These are phyloP conservation scores for Calonectria pseudoreteaudii DNA, from an alignment of 2,329 filamentous ascomycete genomes.

Conservation along the genomic window DNA sequence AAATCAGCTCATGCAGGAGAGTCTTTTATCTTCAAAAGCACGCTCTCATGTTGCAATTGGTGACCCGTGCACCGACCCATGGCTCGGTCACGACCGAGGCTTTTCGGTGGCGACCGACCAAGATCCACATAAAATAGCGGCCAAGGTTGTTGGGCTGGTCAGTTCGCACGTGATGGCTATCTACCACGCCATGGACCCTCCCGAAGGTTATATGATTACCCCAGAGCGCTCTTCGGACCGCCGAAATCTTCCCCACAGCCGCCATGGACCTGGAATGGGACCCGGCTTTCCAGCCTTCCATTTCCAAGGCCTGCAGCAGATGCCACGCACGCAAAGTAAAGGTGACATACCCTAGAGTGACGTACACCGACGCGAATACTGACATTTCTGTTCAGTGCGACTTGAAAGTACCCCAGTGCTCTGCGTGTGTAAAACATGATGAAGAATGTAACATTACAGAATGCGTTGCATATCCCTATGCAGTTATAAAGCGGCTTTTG, in stretches of 20 bases:
- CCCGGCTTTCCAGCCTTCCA: slow-evolving; percentile 9
- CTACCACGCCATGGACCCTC: neutral
- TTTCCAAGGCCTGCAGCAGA: slow-evolving; percentile 15
- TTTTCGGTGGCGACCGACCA: neutral
- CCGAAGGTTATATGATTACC: neutral
- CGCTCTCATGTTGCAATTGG: neutral
- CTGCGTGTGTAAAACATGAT: slow-evolving; percentile 24
- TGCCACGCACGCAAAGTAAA: slow-evolving; percentile 19
- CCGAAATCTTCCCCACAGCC: neutral
- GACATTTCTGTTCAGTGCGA: slow-evolving; percentile 15
- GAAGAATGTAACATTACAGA: slow-evolving; percentile 29
- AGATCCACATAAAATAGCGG: neutral
- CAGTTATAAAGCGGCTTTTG: slow-evolving; percentile 2
- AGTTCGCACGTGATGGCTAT: neutral
- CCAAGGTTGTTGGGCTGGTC: too few species aligned
- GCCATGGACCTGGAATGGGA: neutral
- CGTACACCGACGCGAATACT: neutral
- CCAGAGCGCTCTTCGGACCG: neutral
- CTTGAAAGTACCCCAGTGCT: slow-evolving; percentile 25
- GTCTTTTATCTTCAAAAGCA: neutral
- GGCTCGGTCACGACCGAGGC: neutral
- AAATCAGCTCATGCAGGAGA: neutral
- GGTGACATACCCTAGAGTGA: neutral
- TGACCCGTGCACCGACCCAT: neutral
- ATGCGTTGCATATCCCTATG: slow-evolving; percentile 28